Conservation (phyloP, 2,329 filamentous ascomycete genomes). For the Talaromyces sp. region DNA sequence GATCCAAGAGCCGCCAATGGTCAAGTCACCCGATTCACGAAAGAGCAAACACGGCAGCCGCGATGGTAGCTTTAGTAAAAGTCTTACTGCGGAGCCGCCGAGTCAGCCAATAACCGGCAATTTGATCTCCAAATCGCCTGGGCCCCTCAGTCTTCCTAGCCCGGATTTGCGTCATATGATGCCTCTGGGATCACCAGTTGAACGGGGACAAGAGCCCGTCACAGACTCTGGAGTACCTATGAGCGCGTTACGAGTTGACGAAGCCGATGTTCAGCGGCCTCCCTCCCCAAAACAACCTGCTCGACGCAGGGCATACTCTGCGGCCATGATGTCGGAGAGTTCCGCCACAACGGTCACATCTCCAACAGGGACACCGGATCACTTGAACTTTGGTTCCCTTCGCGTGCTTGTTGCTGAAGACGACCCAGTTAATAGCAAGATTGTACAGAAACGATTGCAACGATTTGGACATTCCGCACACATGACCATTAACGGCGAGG, state of each 20-base stretch:
- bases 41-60: neutral
- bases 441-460: constrained; percentile 72
- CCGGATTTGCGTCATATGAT: constrained; percentile 13
- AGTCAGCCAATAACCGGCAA: neutral
- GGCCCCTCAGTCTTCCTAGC: neutral
- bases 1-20: constrained; percentile 32
- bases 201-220: constrained; percentile 23
- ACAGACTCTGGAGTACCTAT: constrained; percentile 30
- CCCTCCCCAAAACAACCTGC: neutral
- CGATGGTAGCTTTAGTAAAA: neutral
- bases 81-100: neutral
- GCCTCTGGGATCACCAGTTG: constrained; percentile 15
- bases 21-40: neutral
- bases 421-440: constrained; percentile 78
- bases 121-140: neutral
- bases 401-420: constrained; percentile 75
- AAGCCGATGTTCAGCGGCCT: constrained; percentile 14
- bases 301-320: constrained; percentile 3
- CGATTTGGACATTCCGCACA: constrained; percentile 66
- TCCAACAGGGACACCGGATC: neutral
- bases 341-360: neutral
- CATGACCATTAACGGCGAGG: constrained; percentile 75
- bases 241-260: constrained; percentile 23
- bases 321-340: constrained; percentile 1
- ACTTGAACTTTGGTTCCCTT: constrained; percentile 9